A percentile compares a stretch with the other conserved stretches of the same genome.
Conservation (phyloP, 2,329 filamentous ascomycete species). For the Hymenoscyphus repandus region DNA sequence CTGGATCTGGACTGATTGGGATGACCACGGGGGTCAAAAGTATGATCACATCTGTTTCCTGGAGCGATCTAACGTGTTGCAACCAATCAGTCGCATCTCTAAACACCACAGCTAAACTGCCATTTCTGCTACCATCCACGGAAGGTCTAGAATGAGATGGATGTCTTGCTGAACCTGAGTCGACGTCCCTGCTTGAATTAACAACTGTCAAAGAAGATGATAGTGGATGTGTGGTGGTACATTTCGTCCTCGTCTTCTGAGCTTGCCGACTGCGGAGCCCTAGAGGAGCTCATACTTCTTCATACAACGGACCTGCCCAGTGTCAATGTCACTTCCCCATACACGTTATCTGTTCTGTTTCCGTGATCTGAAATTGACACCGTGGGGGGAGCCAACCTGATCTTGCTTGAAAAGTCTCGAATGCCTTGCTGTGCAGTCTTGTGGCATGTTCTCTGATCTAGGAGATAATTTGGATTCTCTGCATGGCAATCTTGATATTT, state of each 20-base stretch:
- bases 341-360: too few species aligned
- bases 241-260: slow-evolving; percentile 18
- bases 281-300: slow-evolving; percentile 17
- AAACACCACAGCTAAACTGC: slow-evolving; percentile 16
- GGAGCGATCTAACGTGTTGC: slow-evolving; percentile 41
- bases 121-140: neutral
- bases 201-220: neutral
- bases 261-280: slow-evolving; percentile 5
- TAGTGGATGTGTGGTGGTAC: slow-evolving; percentile 7
- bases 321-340: too few species aligned
- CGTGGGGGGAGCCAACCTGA: too few species aligned
- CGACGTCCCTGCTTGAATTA: slow-evolving; percentile 15
- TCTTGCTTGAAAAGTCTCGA: too few species aligned
- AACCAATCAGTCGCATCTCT: slow-evolving; percentile 38
- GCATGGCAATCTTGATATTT: neutral
- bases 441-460: neutral
- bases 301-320: too few species aligned
- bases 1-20: slow-evolving; percentile 38
- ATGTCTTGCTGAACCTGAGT: slow-evolving; percentile 1
- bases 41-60: slow-evolving; percentile 50
- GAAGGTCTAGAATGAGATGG: neutral
- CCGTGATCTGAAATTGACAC: too few species aligned
- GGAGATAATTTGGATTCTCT: too few species aligned
- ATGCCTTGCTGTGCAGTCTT: too few species aligned
- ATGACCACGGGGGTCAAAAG: slow-evolving; percentile 54